Evolutionary conservation across 2,329 filamentous ascomycete species (phyloP).

Genomic region (Pseudonectria buxi): DNA sequence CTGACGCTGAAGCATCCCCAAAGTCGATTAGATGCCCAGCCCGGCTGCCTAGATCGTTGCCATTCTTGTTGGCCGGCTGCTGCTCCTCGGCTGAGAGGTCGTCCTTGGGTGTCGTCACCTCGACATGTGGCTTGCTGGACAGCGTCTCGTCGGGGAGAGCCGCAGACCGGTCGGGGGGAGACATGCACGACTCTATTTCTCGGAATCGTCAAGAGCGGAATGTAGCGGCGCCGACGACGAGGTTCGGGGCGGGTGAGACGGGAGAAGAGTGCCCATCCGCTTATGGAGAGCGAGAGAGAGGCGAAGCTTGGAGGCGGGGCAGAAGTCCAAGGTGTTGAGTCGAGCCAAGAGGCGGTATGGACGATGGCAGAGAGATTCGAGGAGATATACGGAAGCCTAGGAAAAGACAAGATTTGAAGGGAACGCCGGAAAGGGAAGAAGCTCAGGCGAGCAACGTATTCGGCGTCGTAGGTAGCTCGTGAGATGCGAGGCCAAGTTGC

Average conservation of each 20-base stretch:
- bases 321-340: conserved; percentile 3
- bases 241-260: conserved; percentile 7
- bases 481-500: too few species aligned
- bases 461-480: too few species aligned
- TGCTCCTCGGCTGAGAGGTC: conserved; percentile 10
- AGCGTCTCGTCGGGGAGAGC: conserved; percentile 23
- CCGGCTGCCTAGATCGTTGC: too few species aligned
- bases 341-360: too few species aligned
- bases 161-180: conserved; percentile 27
- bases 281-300: conserved; percentile 3
- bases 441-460: too few species aligned
- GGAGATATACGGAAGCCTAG: too few species aligned
- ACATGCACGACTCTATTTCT: conserved; percentile 27
- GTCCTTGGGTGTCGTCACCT: conserved; percentile 18
- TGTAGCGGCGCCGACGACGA: conserved; percentile 6
- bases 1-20: conserved; percentile 7
- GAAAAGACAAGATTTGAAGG: too few species aligned
- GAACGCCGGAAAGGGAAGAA: too few species aligned
- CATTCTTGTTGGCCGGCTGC: too few species aligned
- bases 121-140: conserved; percentile 21
- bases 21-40: conserved; percentile 14
- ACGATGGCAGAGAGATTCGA: too few species aligned
- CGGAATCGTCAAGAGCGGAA: conserved; percentile 2
- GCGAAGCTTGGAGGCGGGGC: conserved; percentile 4
- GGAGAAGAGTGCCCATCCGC: conserved; percentile 17